Conservation (phyloP, 768 basidiomycete genomes). For the Lactarius tabidus region DNA sequence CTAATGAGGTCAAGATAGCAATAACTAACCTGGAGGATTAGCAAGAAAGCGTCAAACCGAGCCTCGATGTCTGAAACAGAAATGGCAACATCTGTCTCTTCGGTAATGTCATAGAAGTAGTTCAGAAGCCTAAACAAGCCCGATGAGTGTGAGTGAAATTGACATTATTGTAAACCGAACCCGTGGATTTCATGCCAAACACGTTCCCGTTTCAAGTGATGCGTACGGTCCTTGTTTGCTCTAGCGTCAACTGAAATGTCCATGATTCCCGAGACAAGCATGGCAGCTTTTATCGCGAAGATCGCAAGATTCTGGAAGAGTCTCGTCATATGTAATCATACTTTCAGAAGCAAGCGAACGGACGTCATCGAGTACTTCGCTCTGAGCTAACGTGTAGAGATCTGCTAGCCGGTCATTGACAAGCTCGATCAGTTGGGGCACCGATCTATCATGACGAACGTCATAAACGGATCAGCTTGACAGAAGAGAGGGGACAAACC, state of each 20-base stretch:
- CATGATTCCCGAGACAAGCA: conserved; percentile 21
- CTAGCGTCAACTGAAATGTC: conserved; percentile 6
- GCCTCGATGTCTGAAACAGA: neutral
- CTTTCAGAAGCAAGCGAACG: neutral
- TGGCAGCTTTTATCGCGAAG: conserved; percentile 18
- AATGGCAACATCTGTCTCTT: neutral
- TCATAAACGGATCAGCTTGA: neutral
- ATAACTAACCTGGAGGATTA: conserved; percentile 9
- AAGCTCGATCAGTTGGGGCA: conserved; percentile 14
- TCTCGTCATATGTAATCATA: conserved; percentile 4
- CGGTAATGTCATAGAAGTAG: conserved; percentile 14
- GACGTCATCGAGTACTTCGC: conserved; percentile 20
- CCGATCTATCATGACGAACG: conserved; percentile 7
- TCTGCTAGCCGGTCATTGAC: conserved; percentile 20
- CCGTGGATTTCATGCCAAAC: conserved; percentile 12
- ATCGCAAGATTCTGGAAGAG: conserved; percentile 5
- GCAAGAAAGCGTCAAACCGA: conserved; percentile 8
- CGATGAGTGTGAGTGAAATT: neutral
- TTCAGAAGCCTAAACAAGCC: conserved; percentile 6
- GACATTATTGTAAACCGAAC: neutral
- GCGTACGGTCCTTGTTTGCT: conserved; percentile 18
- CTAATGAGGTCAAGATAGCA: neutral
- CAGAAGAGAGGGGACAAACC: conserved; percentile 2
- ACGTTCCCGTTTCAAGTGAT: conserved; percentile 14
- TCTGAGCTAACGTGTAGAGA: conserved; percentile 17